phyloP scores from a whole-genome alignment of 257 asterid species.

The Solanum etuberosum region DNA sequence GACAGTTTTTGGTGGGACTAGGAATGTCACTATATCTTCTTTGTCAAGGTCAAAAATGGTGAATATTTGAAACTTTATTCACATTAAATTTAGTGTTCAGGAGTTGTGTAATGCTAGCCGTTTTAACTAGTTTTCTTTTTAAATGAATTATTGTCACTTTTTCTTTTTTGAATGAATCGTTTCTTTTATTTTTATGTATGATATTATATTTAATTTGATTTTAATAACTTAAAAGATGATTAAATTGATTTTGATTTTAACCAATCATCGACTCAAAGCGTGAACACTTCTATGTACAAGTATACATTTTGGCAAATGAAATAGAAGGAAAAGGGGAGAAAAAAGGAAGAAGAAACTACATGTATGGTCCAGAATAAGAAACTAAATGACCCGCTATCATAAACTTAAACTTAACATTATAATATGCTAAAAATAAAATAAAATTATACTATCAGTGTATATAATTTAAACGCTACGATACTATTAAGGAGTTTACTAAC shows the following conservation, averaged over 20 bases:
- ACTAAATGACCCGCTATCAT: background rate
- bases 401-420: background rate
- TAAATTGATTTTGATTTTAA: too few relatives aligned
- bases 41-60: too few relatives aligned
- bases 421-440: background rate
- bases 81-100: background rate
- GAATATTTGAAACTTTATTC: too few relatives aligned
- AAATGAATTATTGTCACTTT: background rate
- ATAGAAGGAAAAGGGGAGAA: background rate
- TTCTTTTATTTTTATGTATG: too few relatives aligned
- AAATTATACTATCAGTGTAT: background rate
- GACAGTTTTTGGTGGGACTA: background rate
- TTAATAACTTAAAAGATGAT: too few relatives aligned
- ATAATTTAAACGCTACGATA: background rate
- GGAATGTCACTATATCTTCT: background rate
- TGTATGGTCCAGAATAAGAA: background rate
- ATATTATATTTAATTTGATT: background rate
- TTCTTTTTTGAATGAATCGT: too few relatives aligned
- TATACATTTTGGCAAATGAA: background rate
- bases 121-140: background rate
- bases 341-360: background rate
- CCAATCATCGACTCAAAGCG: too few relatives aligned
- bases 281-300: background rate
- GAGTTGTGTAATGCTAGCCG: background rate
- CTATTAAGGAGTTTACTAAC: conserved; percentile 11